Evolutionary conservation across 1,139 yeast species (phyloP), one percentile per base, ranked within the genome.

Genomic region (Candida sp.): DNA sequence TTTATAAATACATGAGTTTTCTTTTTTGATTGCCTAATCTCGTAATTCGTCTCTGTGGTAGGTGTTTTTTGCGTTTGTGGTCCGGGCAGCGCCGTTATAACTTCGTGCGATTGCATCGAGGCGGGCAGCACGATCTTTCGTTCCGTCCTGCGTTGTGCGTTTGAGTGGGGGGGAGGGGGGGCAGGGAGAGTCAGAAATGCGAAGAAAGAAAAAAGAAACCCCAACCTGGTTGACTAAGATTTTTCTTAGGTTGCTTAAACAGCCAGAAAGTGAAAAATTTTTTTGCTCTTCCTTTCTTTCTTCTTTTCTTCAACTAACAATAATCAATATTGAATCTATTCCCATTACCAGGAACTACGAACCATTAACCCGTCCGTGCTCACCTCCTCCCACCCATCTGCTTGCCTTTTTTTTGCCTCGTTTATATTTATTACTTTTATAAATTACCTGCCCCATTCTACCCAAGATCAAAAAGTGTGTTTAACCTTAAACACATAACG

Each of bases 401-500:
- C 25, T 42, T 32, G 22, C 26, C 32, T n/a, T 33, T 35, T 23
- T 27, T 27, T 42, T 33, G 9, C 22, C n/a, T n/a, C 4, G 7
- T 33, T 33, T 33, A 32, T 44, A 17, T 27, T 37, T 42, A n/a
- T 38, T 48, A 39, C 23, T 43, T 35, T 41, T 38, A 32, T 44
- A 33, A 44, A 7, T 37, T 35, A 12, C 49, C 50, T 43, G 39
- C 51, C 51, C 51, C 43, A 43, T 17, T 17, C 28, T 22, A 31
- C 23, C 9, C 28, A 12, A 31, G 35, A 30, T 12, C 37, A 35
- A 38, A 49, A 48, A 45, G 54, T 54, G 53, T 54, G 56, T 51
- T 48, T 48, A 33, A 26, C 35, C 32, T 32, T 44, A 46, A 49
- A 46, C 54, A 51, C 52, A 51, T 48, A 49, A 54, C 57, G 54